phyloP scores from a whole-genome alignment of 2,329 filamentous ascomycete species.

The Neobulgaria alba region DNA sequence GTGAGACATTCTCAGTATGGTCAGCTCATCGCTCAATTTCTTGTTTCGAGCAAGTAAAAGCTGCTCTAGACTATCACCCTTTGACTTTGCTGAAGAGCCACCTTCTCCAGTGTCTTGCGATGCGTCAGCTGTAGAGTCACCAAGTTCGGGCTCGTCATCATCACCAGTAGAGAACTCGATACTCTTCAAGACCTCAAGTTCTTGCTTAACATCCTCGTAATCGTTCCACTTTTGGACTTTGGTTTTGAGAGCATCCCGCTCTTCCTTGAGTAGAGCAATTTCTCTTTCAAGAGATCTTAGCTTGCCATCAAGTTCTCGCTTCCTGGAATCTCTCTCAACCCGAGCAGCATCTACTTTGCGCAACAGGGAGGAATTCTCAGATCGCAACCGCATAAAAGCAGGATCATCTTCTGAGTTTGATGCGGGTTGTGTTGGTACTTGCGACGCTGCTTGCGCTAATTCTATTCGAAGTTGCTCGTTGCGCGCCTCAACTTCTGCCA shows the following conservation, averaged over 20 bases:
- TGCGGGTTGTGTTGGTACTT: conserved; percentile 51
- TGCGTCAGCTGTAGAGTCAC: conserved; percentile 12
- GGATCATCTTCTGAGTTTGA: conserved; percentile 79
- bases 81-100: conserved; percentile 39
- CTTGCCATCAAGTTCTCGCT: conserved; percentile 66
- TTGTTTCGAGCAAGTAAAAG: conserved; percentile 89
- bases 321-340: conserved; percentile 75
- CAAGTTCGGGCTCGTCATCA: conserved; percentile 53
- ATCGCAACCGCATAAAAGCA: conserved; percentile 75
- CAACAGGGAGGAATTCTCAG: conserved; percentile 86
- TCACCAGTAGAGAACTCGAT: conserved; percentile 93
- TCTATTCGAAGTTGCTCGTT: conserved; percentile 91
- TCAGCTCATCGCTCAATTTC: conserved; percentile 89
- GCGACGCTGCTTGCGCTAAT: conserved; percentile 78
- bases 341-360: conserved; percentile 78
- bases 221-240: conserved; percentile 87
- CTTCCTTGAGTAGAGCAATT: conserved; percentile 62
- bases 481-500: conserved; percentile 85
- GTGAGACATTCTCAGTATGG: conserved; percentile 85
- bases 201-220: conserved; percentile 93
- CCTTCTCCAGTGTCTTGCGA: conserved; percentile 37
- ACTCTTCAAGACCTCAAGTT: conserved; percentile 92
- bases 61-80: conserved; percentile 80
- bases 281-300: conserved; percentile 75
- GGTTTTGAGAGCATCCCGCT: conserved; percentile 68